Evolutionary conservation across 768 basidiomycete species (phyloP).

Genomic region (Pleurotus platypus): DNA sequence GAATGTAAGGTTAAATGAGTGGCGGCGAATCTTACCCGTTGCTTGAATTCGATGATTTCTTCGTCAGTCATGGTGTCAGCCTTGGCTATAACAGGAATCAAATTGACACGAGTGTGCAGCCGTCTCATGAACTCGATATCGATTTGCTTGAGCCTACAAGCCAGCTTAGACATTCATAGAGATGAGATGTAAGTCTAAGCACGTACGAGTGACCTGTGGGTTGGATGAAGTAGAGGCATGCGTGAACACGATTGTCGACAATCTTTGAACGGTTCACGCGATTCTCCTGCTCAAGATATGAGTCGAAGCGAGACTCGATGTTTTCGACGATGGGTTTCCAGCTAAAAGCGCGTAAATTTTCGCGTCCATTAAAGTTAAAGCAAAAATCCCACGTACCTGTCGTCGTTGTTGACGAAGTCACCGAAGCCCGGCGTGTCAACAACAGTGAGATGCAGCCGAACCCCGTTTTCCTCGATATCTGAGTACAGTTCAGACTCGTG

Average conservation of each 20-base stretch:
- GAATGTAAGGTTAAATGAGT: not conserved
- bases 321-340: constrained; percentile 99
- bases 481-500: constrained; percentile 18
- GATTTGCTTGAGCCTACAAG: constrained; percentile 84
- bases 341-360: constrained; percentile 37
- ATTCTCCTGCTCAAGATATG: constrained; percentile 98
- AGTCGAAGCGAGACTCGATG: constrained; percentile 96
- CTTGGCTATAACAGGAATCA: constrained; percentile 98
- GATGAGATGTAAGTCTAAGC: not conserved
- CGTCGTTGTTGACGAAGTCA: constrained; percentile 99
- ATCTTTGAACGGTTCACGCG: constrained; percentile 93
- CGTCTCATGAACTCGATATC: constrained; percentile 99
- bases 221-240: constrained; percentile 98
- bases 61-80: constrained; percentile 97
- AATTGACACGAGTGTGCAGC: constrained; percentile 94
- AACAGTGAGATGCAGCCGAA: constrained; percentile 94
- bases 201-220: constrained; percentile 96
- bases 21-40: constrained; percentile 54
- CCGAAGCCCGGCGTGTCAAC: constrained; percentile 99
- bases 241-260: constrained; percentile 96
- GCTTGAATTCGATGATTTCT: constrained; percentile 90
- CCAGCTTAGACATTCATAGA: constrained; percentile 4
- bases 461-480: constrained; percentile 99
- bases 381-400: constrained; percentile 59
- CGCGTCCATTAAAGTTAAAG: constrained; percentile 10